Evolutionary conservation across 2,329 filamentous ascomycete species (phyloP).

Genomic region (Xylariaceae sp.): DNA sequence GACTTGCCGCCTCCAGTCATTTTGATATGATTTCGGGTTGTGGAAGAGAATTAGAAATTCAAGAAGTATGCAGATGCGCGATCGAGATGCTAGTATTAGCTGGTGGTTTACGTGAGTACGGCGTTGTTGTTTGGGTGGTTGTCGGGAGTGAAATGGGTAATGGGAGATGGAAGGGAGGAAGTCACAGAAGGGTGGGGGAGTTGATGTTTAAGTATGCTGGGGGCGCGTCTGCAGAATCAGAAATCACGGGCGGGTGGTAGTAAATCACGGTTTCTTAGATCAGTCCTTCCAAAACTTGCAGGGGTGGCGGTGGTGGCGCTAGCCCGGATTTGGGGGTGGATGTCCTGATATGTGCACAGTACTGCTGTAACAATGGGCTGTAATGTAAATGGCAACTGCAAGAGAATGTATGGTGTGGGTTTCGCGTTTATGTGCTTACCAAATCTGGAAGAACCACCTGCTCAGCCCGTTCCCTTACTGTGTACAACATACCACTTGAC

Average conservation of each 20-base stretch:
- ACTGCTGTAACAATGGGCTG: too few relatives aligned
- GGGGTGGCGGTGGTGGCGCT: slow-evolving; percentile 19
- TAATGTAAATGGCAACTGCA: too few relatives aligned
- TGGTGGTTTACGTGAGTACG: slow-evolving; percentile 20
- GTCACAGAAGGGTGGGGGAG: slow-evolving; percentile 30
- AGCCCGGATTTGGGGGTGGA: slow-evolving; percentile 22
- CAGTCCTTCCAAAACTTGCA: slow-evolving; percentile 14
- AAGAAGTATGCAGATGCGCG: too few relatives aligned
- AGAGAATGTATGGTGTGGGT: too few relatives aligned
- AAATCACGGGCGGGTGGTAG: slow-evolving; percentile 18
- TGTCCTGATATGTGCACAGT: slow-evolving; percentile 6
- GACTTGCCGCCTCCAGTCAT: slow-evolving; percentile 99
- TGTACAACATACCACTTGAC: too few relatives aligned
- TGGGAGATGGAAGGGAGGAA: slow-evolving; percentile 33
- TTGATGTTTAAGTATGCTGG: slow-evolving; percentile 30
- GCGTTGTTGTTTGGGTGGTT: slow-evolving; percentile 22
- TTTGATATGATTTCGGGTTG: slow-evolving; percentile 54
- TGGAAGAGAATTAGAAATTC: too few relatives aligned
- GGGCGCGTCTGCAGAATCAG: slow-evolving; percentile 30
- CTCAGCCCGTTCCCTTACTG: too few relatives aligned
- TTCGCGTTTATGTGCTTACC: too few relatives aligned
- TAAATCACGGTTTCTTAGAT: slow-evolving; percentile 19
- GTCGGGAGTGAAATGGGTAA: slow-evolving; percentile 26
- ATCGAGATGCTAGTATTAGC: slow-evolving; percentile 19
- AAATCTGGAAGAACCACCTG: too few relatives aligned